Conservation (phyloP, 2,329 filamentous ascomycete species). For the Polytolypa hystricis region DNA sequence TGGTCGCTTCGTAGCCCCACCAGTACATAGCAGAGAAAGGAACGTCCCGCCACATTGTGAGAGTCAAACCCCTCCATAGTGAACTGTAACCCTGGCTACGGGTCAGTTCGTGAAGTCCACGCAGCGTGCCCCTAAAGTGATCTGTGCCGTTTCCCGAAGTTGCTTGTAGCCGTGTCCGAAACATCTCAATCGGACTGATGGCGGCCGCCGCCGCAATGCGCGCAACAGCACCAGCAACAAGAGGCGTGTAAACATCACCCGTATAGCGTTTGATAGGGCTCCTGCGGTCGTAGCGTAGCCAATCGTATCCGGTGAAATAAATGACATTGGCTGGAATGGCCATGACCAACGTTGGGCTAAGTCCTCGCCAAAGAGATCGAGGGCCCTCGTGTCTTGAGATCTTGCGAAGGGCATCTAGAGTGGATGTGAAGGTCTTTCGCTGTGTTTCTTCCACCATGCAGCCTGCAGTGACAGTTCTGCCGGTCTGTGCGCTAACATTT, state of each 20-base stretch:
- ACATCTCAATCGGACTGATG: conserved; percentile 87
- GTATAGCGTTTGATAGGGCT: conserved; percentile 59
- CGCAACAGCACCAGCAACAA: conserved; percentile 68
- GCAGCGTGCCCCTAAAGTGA: conserved; percentile 68
- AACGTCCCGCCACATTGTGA: conserved; percentile 94
- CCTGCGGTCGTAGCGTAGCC: conserved; percentile 61
- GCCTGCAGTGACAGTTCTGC: conserved; percentile 41
- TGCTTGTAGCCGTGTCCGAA: conserved; percentile 84
- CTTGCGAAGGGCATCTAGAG: conserved; percentile 82
- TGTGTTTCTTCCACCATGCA: conserved; percentile 85
- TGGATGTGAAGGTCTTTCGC: conserved; percentile 74
- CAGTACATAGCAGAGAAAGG: conserved; percentile 96
- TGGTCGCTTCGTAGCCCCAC: conserved; percentile 89
- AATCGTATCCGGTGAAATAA: conserved; percentile 97
- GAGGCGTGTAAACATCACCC: conserved; percentile 62
- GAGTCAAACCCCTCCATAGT: conserved; percentile 77
- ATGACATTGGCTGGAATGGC: conserved; percentile 92
- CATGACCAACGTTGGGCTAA: conserved; percentile 93
- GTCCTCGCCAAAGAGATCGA: conserved; percentile 76
- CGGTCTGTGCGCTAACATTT: conserved; percentile 19
- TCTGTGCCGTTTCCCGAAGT: conserved; percentile 46
- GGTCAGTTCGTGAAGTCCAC: conserved; percentile 70
- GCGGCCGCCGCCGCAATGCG: conserved; percentile 69
- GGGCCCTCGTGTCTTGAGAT: conserved; percentile 89
- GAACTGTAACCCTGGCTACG: conserved; percentile 62